Evolutionary conservation across 495 filamentous ascomycete species (phyloP).

Genomic region (Aspergillus bertholletiae): DNA sequence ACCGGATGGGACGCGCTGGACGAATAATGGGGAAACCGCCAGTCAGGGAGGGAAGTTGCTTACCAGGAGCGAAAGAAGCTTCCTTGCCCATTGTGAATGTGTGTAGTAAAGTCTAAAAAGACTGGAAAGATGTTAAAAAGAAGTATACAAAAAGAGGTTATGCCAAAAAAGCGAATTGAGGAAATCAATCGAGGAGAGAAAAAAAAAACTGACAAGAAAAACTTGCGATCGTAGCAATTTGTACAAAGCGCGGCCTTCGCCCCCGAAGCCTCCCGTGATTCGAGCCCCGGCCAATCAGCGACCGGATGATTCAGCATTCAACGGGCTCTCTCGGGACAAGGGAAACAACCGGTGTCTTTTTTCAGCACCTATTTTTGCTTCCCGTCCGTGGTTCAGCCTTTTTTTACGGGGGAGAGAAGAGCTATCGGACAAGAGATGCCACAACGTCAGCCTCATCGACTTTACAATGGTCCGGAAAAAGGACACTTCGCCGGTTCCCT

Average conservation of each 20-base stretch:
- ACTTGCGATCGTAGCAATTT: constrained; percentile 32
- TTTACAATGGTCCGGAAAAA: too few relatives aligned
- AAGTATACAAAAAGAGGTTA: constrained; percentile 31
- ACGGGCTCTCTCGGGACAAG: constrained; percentile 38
- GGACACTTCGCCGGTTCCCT: too few relatives aligned
- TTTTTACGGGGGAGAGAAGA: too few relatives aligned
- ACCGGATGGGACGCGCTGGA: background rate
- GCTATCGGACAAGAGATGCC: too few relatives aligned
- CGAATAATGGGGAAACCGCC: constrained; percentile 6
- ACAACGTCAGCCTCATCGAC: too few relatives aligned
- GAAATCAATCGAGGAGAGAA: constrained; percentile 15
- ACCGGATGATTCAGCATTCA: constrained; percentile 30
- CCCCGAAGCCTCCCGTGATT: constrained; percentile 40
- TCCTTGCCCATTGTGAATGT: constrained; percentile 45
- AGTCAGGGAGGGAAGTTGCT: constrained; percentile 19
- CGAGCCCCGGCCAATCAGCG: constrained; percentile 33
- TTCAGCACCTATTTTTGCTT: too few relatives aligned
- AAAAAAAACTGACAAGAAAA: constrained; percentile 24
- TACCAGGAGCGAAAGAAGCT: constrained; percentile 43
- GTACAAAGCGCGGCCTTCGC: constrained; percentile 25
- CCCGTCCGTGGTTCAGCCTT: too few relatives aligned
- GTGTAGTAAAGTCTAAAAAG: constrained; percentile 19
- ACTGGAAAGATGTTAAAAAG: constrained; percentile 26
- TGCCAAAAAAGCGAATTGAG: constrained; percentile 16
- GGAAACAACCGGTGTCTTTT: constrained; percentile 9